phyloP scores from a whole-genome alignment of 495 filamentous ascomycete genomes.

The Aspergillus olivimuriae region DNA sequence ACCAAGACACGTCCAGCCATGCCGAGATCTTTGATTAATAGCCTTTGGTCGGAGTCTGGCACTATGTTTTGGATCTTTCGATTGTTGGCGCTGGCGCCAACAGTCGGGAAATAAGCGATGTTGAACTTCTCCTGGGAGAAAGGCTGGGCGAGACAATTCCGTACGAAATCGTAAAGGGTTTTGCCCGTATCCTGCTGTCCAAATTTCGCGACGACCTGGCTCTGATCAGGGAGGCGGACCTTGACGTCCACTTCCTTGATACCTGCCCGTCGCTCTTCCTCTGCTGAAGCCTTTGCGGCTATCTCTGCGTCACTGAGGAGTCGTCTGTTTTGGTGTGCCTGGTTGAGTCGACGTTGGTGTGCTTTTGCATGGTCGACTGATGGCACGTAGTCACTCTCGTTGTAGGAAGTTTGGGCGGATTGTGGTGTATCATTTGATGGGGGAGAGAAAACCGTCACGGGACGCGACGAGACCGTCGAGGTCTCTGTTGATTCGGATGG shows the following conservation, averaged over 20 bases:
- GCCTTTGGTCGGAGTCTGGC: slow-evolving; percentile 41
- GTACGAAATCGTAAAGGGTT: slow-evolving; percentile 63
- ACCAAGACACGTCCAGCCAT: slow-evolving; percentile 65
- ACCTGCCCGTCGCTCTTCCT: slow-evolving; percentile 54
- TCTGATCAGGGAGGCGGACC: slow-evolving; percentile 82
- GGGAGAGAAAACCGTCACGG: slow-evolving; percentile 68
- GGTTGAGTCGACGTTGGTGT: slow-evolving; percentile 67
- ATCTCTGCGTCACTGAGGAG: slow-evolving; percentile 46
- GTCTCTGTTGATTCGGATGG: slow-evolving; percentile 11
- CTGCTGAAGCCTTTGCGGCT: slow-evolving; percentile 39
- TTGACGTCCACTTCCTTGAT: slow-evolving; percentile 68
- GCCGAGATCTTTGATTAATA: slow-evolving; percentile 66
- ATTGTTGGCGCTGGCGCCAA: slow-evolving; percentile 8
- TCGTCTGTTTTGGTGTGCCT: slow-evolving; percentile 57
- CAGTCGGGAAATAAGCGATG: slow-evolving; percentile 35
- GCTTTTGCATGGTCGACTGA: slow-evolving; percentile 78
- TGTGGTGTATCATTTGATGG: slow-evolving; percentile 65
- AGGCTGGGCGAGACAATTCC: slow-evolving; percentile 28
- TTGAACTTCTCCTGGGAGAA: slow-evolving; percentile 41
- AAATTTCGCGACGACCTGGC: slow-evolving; percentile 59
- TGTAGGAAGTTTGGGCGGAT: slow-evolving; percentile 57
- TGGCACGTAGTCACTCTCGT: slow-evolving; percentile 73
- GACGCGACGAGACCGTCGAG: slow-evolving; percentile 28
- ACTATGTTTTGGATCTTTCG: slow-evolving; percentile 29
- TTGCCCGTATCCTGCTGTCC: slow-evolving; percentile 55